These are phyloP conservation scores for Botrytis galanthina DNA, from an alignment of 2,329 filamentous ascomycete species.

Conservation along the genomic window DNA sequence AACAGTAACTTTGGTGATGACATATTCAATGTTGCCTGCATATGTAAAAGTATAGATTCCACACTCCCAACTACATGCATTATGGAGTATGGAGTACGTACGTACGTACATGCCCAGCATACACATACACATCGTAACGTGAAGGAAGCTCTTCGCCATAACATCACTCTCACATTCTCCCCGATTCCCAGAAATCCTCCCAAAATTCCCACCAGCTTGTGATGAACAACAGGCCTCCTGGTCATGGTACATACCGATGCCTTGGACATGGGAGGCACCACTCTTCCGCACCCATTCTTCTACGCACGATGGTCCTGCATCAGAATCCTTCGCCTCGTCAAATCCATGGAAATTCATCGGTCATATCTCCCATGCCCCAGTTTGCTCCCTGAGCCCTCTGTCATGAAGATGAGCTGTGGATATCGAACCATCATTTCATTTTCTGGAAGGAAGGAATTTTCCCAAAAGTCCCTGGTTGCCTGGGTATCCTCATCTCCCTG, in stretches of 20 bases:
- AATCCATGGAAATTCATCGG: constrained; percentile 9
- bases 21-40: not conserved
- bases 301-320: not conserved
- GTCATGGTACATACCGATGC: constrained; percentile 23
- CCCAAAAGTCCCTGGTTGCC: not conserved
- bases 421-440: constrained; percentile 1
- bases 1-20: not conserved
- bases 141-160: not conserved
- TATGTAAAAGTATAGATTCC: not conserved
- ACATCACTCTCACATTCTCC: not conserved
- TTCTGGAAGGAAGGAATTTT: not conserved
- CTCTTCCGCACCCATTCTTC: not conserved
- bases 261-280: constrained; percentile 23
- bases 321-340: not conserved
- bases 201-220: not conserved
- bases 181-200: not conserved
- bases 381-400: not conserved
- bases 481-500: not conserved
- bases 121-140: not conserved
- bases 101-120: not conserved
- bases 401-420: constrained; percentile 2
- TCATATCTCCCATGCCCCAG: not conserved
- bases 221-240: constrained; percentile 17
- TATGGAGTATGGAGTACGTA: not conserved
- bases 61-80: not conserved